These are phyloP conservation scores for Yamadazyma buinensis DNA, from an alignment of 1,139 yeast species.

Conservation along the genomic window DNA sequence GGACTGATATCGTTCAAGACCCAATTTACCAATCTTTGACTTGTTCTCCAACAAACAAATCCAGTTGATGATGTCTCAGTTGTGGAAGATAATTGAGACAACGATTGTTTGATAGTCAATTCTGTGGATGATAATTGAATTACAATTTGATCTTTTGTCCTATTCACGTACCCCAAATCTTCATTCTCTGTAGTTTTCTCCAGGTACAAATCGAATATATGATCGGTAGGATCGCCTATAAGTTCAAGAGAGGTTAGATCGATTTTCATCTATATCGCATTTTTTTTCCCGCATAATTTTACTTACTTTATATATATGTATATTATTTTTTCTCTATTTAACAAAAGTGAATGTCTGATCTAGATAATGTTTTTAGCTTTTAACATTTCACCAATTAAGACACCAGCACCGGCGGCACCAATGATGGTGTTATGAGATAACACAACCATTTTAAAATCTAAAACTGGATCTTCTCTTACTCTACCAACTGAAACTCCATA, in stretches of 20 bases:
- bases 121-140: conserved; percentile 32
- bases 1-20: conserved; percentile 28
- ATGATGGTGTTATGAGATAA: conserved; percentile 94
- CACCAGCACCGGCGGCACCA: conserved; percentile 99
- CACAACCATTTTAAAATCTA: conserved; percentile 94
- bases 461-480: conserved; percentile 85
- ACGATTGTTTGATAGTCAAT: conserved; percentile 37
- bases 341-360: too few species aligned
- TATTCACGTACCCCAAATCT: conserved; percentile 48
- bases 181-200: conserved; percentile 27
- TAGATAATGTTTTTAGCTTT: conserved; percentile 71
- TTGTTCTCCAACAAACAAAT: conserved; percentile 60
- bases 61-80: conserved; percentile 57
- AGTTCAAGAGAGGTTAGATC: not conserved
- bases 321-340: too few species aligned
- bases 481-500: conserved; percentile 96
- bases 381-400: conserved; percentile 89
- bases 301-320: not conserved
- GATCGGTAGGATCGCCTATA: conserved; percentile 22
- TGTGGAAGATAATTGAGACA: conserved; percentile 38
- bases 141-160: conserved; percentile 25
- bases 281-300: too few species aligned
- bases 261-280: not conserved
- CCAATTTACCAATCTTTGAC: conserved; percentile 55
- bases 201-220: conserved; percentile 46